phyloP scores from a whole-genome alignment of 2,329 filamentous ascomycete species.

The Diatrype stigma region DNA sequence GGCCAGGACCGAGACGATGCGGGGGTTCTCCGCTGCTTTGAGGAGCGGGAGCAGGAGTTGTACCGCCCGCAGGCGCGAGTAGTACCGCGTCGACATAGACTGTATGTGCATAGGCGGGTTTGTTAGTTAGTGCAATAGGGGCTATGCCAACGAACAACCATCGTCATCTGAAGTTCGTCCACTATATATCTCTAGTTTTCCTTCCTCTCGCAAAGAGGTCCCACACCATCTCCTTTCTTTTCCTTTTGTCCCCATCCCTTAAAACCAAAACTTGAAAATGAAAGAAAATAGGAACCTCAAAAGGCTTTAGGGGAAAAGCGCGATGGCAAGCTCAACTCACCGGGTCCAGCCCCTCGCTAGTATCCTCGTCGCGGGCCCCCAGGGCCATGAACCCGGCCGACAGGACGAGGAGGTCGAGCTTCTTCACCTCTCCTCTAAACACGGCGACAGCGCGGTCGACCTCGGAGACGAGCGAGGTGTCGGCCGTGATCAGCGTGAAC shows the following conservation, averaged over 20 bases:
- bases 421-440: constrained; percentile 19
- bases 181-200: too few species aligned
- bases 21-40: constrained; percentile 29
- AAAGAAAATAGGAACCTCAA: too few species aligned
- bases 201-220: too few species aligned
- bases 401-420: constrained; percentile 35
- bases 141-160: too few species aligned
- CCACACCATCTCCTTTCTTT: too few species aligned
- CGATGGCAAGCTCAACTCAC: too few species aligned
- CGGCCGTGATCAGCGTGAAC: constrained; percentile 24
- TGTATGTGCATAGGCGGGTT: too few species aligned
- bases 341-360: constrained; percentile 47
- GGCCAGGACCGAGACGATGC: constrained; percentile 48
- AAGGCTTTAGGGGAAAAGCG: too few species aligned
- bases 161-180: too few species aligned
- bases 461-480: constrained; percentile 31
- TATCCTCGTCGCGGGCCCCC: constrained; percentile 33
- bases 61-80: constrained; percentile 48
- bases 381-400: constrained; percentile 31
- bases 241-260: too few species aligned
- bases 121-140: too few species aligned
- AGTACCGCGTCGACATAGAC: constrained; percentile 45
- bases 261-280: too few species aligned
- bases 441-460: constrained; percentile 27
- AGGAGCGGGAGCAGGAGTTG: constrained; percentile 47